Conservation (phyloP, 2,329 filamentous ascomycete species). For the Geosmithia morbida region DNA sequence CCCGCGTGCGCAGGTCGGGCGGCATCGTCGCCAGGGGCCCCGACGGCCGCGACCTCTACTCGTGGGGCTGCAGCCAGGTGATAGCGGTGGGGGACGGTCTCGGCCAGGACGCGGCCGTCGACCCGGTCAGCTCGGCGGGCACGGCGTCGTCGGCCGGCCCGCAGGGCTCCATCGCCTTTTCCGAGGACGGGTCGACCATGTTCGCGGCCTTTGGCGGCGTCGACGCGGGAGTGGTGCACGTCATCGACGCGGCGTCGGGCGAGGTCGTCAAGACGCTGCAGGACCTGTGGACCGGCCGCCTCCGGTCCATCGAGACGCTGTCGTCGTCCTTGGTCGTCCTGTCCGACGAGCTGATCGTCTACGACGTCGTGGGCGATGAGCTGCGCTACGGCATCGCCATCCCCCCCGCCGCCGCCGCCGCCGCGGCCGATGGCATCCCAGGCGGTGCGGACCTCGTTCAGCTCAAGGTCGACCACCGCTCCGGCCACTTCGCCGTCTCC, state of each 20-base stretch:
- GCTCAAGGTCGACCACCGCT: conserved; percentile 55
- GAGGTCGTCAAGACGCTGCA: conserved; percentile 51
- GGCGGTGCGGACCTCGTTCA: conserved; percentile 36
- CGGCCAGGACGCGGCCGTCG: conserved; percentile 21
- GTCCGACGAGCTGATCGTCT: conserved; percentile 60
- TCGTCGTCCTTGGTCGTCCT: conserved; percentile 63
- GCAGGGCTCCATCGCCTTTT: conserved; percentile 60
- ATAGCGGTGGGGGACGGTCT: conserved; percentile 38
- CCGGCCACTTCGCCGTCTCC: conserved; percentile 52
- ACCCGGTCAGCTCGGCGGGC: conserved; percentile 10
- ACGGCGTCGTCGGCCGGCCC: conserved; percentile 8
- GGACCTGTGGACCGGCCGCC: conserved; percentile 48
- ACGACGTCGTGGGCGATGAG: conserved; percentile 70
- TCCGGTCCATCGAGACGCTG: conserved; percentile 57
- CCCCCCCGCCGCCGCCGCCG: conserved; percentile 21
- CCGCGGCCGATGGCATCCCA: conserved; percentile 27
- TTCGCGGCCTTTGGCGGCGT: conserved; percentile 46
- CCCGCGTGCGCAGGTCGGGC: conserved; percentile 52
- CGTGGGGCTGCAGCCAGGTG: conserved; percentile 57
- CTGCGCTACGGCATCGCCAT: conserved; percentile 53
- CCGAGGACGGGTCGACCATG: conserved; percentile 72
- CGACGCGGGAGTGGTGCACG: conserved; percentile 50
- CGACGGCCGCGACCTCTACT: conserved; percentile 44
- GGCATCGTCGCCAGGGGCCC: conserved; percentile 49
- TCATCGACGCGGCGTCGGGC: conserved; percentile 62